Percentiles rank a stretch among this genome's conserved stretches.
phyloP scores from a whole-genome alignment of 306 rosid species.

The Vigna radiata region DNA sequence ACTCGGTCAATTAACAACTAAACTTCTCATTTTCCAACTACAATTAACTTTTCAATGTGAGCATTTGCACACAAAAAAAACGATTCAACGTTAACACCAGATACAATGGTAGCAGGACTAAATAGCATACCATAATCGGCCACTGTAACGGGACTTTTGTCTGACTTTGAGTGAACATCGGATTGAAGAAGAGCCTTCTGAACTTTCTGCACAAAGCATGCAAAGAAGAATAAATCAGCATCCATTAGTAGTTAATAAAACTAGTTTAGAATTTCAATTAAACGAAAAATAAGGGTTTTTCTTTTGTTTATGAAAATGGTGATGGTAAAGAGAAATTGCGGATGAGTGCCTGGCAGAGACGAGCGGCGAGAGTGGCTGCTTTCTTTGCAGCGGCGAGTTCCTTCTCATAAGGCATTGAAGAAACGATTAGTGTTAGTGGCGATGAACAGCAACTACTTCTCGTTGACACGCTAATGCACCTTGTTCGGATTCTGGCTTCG shows the following conservation, averaged over 20 bases:
- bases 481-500: conserved; percentile 42
- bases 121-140: conserved; percentile 82
- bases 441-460: conserved; percentile 37
- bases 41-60: background rate
- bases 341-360: conserved; percentile 79
- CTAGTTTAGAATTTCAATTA: background rate
- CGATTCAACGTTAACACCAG: background rate
- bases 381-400: conserved; percentile 91
- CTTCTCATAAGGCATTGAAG: conserved; percentile 84
- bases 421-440: conserved; percentile 25
- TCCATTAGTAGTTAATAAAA: background rate
- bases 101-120: conserved; percentile 15
- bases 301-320: background rate
- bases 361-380: conserved; percentile 88
- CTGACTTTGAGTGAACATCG: conserved; percentile 91
- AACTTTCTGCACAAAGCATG: conserved; percentile 68
- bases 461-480: background rate
- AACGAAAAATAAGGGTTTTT: background rate
- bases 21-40: background rate
- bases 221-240: conserved; percentile 27
- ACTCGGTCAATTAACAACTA: conserved; percentile 11
- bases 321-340: background rate
- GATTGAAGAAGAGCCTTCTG: conserved; percentile 86
- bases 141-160: conserved; percentile 93
- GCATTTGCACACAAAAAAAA: background rate